Evolutionary conservation across 1,284 basidiomycete species (phyloP).

Genomic region (Ustilago esculenta): DNA sequence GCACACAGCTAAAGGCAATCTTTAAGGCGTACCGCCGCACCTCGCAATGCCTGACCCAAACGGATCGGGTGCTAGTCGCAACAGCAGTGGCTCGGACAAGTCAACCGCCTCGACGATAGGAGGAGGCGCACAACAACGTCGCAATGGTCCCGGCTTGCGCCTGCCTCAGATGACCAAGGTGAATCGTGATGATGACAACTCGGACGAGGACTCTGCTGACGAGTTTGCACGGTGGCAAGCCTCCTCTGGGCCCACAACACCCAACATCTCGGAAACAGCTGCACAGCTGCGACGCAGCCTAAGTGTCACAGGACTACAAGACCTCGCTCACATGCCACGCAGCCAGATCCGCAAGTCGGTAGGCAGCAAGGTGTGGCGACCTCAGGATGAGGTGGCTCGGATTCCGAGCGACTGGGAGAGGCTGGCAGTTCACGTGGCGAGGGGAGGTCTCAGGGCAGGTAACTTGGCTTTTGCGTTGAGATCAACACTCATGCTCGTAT

Average conservation of each 20-base stretch:
- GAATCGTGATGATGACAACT: constrained; percentile 21
- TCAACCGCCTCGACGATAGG: neutral
- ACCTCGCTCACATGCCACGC: constrained; percentile 56
- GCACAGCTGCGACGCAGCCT: constrained; percentile 60
- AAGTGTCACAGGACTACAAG: constrained; percentile 57
- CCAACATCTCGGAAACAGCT: constrained; percentile 61
- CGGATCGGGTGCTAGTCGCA: neutral
- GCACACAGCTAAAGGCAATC: neutral
- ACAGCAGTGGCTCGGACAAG: constrained; percentile 10
- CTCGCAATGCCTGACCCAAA: neutral
- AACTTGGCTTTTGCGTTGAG: constrained; percentile 61
- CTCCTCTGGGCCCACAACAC: constrained; percentile 54
- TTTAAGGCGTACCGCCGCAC: constrained; percentile 9
- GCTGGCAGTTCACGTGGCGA: constrained; percentile 57
- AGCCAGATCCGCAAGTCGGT: constrained; percentile 56
- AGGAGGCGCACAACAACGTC: constrained; percentile 11
- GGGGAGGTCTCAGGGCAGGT: constrained; percentile 60
- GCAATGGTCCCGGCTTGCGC: constrained; percentile 23
- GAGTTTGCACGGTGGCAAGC: constrained; percentile 35
- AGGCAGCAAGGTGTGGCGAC: constrained; percentile 63
- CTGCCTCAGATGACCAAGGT: constrained; percentile 45
- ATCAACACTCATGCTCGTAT: constrained; percentile 53
- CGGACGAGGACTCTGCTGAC: constrained; percentile 47
- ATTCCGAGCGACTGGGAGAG: constrained; percentile 65
- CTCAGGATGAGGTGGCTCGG: constrained; percentile 59